These are phyloP conservation scores for Cucurbitaria berberidis DNA, from an alignment of 2,329 filamentous ascomycete genomes.

Conservation along the genomic window DNA sequence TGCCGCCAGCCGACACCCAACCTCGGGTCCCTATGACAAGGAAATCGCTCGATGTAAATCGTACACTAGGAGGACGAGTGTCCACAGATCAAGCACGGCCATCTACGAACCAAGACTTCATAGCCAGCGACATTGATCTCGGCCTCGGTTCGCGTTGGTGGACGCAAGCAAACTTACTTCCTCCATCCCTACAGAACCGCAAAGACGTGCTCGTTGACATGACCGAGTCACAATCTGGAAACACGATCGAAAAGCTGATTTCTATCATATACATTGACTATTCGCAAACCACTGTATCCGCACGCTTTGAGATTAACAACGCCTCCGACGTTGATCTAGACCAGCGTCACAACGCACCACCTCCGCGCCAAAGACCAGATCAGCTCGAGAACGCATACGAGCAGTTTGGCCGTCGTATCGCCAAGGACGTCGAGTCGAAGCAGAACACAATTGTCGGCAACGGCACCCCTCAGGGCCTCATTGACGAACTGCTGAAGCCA, in stretches of 20 bases:
- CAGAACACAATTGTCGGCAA: slow-evolving; percentile 85
- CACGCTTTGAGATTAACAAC: slow-evolving; percentile 77
- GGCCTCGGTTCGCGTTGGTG: slow-evolving; percentile 81
- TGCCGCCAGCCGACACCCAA: slow-evolving; percentile 52
- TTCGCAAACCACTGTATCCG: slow-evolving; percentile 88
- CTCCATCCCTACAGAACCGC: slow-evolving; percentile 80
- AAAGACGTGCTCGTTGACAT: slow-evolving; percentile 83
- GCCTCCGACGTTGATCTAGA: slow-evolving; percentile 75
- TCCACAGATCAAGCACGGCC: slow-evolving; percentile 80
- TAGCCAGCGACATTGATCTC: slow-evolving; percentile 87
- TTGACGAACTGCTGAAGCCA: slow-evolving; percentile 79
- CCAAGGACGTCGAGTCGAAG: slow-evolving; percentile 70
- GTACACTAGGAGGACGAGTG: slow-evolving; percentile 58
- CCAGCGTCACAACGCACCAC: slow-evolving; percentile 86
- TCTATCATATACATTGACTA: slow-evolving; percentile 95
- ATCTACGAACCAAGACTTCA: slow-evolving; percentile 74
- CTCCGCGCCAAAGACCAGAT: slow-evolving; percentile 82
- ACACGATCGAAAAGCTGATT: slow-evolving; percentile 78
- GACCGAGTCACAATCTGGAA: slow-evolving; percentile 77
- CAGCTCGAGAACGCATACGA: slow-evolving; percentile 88
- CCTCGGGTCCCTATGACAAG: slow-evolving; percentile 55
- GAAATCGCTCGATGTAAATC: slow-evolving; percentile 69
- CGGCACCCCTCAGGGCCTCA: slow-evolving; percentile 76
- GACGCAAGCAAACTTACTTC: slow-evolving; percentile 78
- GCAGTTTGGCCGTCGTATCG: slow-evolving; percentile 79